Conservation (phyloP, 805 yeast species). For the Kodamaea kaohsiungensis region DNA sequence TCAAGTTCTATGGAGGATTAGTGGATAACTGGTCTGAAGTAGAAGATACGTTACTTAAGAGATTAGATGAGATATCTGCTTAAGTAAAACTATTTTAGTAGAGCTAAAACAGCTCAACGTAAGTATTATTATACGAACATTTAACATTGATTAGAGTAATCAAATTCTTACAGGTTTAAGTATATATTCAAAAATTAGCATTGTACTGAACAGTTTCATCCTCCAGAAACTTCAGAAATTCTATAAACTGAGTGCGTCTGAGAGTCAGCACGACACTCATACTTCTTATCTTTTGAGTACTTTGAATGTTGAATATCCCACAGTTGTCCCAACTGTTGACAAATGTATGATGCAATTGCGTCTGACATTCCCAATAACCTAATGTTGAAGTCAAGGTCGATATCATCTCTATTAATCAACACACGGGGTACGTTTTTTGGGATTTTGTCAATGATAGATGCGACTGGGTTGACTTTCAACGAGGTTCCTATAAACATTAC, state of each 20-base stretch:
- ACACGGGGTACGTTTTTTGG: conserved; percentile 39
- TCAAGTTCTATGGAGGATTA: conserved; percentile 67
- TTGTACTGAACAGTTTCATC: neutral
- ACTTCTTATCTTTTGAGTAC: neutral
- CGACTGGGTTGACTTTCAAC: conserved; percentile 60
- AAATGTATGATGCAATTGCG: conserved; percentile 37
- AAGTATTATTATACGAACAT: too few relatives aligned
- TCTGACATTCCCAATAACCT: conserved; percentile 43
- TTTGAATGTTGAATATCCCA: conserved; percentile 12
- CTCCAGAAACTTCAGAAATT: neutral
- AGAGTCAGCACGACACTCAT: neutral
- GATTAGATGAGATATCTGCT: conserved; percentile 13
- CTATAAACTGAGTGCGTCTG: neutral
- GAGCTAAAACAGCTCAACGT: too few relatives aligned
- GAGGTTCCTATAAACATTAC: conserved; percentile 83
- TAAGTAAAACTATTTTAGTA: neutral
- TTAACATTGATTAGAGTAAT: too few relatives aligned
- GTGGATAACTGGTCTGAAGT: conserved; percentile 70
- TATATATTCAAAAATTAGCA: neutral
- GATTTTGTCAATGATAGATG: conserved; percentile 37
- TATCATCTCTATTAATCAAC: conserved; percentile 40
- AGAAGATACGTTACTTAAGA: conserved; percentile 28
- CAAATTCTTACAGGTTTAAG: neutral
- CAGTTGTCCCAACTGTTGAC: conserved; percentile 22
- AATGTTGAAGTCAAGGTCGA: conserved; percentile 41